phyloP scores from a whole-genome alignment of 2,329 filamentous ascomycete species.

The Hypoxylon sp. region DNA sequence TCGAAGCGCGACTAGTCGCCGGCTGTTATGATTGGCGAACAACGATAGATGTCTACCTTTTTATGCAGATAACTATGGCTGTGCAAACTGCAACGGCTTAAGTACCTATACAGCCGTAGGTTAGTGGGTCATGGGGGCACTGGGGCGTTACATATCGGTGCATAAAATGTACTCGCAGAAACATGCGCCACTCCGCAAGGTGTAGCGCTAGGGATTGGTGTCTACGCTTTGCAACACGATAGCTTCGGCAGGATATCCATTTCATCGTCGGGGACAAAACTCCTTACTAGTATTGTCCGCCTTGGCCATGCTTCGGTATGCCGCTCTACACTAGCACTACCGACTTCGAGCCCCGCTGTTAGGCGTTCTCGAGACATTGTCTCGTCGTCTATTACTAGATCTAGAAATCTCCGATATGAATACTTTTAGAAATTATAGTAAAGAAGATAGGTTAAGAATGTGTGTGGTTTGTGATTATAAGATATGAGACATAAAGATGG shows the following conservation, averaged over 20 bases:
- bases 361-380: conserved; percentile 44
- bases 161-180: conserved; percentile 4
- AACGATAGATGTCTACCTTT: not conserved
- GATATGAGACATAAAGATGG: conserved; percentile 31
- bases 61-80: conserved; percentile 30
- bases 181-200: not conserved
- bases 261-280: conserved; percentile 27
- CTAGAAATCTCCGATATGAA: conserved; percentile 41
- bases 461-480: conserved; percentile 15
- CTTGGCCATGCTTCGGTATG: conserved; percentile 25
- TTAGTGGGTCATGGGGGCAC: not conserved
- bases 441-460: conserved; percentile 28
- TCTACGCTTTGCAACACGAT: conserved; percentile 32
- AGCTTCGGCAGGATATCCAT: conserved; percentile 30
- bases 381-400: conserved; percentile 49
- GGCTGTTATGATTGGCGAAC: conserved; percentile 14
- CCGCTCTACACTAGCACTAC: conserved; percentile 31
- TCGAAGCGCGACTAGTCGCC: conserved; percentile 19
- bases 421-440: conserved; percentile 40
- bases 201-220: conserved; percentile 17
- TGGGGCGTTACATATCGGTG: not conserved
- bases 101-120: not conserved
- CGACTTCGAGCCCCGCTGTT: conserved; percentile 43
- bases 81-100: conserved; percentile 20
- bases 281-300: conserved; percentile 29